Percentiles rank a stretch among this genome's conserved stretches.
phyloP scores from a whole-genome alignment of 208 protist species.

The Wallacemonas sp. region DNA sequence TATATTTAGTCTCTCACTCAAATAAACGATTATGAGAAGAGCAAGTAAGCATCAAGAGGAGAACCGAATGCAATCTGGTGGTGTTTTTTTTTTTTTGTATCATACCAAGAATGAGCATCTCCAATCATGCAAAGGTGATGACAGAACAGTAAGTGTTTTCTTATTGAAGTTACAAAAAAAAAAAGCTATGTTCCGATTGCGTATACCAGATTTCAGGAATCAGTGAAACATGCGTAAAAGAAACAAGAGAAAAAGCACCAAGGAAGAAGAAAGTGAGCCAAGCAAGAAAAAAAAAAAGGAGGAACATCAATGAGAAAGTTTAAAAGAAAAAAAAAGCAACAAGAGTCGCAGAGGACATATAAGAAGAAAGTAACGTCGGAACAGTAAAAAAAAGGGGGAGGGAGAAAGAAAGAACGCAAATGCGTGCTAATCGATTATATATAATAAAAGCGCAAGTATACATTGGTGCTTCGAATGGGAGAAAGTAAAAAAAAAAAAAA shows the following conservation, averaged over 20 bases:
- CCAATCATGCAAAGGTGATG: no score
- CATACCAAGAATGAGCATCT: no score
- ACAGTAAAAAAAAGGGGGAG: not conserved
- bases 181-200: no score
- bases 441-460: not conserved
- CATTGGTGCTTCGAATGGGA: not conserved
- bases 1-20: no score
- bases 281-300: slow-evolving; percentile 1
- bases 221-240: no score
- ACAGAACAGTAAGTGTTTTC: no score
- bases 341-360: not conserved
- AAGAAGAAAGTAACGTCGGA: not conserved
- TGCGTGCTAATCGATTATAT: not conserved
- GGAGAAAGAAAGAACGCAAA: not conserved
- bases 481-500: not conserved
- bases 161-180: no score
- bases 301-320: not conserved
- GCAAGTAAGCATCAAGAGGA: no score
- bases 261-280: not conserved
- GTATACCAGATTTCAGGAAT: no score
- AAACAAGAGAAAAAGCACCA: not conserved
- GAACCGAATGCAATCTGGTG: no score
- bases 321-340: not conserved
- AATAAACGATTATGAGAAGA: no score
- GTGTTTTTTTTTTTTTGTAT: no score